Evolutionary conservation across 2,329 filamentous ascomycete genomes (phyloP).

Genomic region (Botrytis squamosa): DNA sequence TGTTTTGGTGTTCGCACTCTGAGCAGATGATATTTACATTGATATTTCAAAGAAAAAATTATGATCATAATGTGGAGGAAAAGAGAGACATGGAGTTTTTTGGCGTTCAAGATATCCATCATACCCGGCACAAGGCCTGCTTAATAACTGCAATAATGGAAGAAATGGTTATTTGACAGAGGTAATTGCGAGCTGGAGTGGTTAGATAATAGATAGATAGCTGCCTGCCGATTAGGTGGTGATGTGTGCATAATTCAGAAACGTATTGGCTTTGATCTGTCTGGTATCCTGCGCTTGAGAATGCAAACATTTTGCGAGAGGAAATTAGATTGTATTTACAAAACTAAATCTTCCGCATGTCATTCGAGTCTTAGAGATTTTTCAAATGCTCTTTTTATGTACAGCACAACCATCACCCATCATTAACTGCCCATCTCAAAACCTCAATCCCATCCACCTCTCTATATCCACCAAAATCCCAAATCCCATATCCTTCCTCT

Average conservation of each 20-base stretch:
- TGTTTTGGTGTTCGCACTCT: not conserved
- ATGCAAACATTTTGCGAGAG: not conserved
- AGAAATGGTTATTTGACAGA: not conserved
- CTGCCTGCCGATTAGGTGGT: not conserved
- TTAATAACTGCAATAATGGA: not conserved
- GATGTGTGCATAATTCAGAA: not conserved
- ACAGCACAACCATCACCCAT: not conserved
- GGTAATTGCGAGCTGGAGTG: not conserved
- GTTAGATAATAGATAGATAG: not conserved
- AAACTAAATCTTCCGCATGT: not conserved
- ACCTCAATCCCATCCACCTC: not conserved
- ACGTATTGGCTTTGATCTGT: not conserved
- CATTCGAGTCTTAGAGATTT: not conserved
- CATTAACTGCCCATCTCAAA: not conserved
- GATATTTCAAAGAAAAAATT: not conserved
- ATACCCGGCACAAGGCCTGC: not conserved
- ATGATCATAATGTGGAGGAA: not conserved
- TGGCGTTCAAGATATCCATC: constrained; percentile 7
- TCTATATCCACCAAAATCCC: not conserved
- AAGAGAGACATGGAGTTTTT: not conserved
- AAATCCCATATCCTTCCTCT: not conserved
- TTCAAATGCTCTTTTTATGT: not conserved
- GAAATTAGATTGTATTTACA: not conserved
- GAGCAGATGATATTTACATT: not conserved
- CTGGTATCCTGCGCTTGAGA: not conserved